phyloP scores from a whole-genome alignment of 176 grass and related monocot species.

The Carex scoparia region DNA sequence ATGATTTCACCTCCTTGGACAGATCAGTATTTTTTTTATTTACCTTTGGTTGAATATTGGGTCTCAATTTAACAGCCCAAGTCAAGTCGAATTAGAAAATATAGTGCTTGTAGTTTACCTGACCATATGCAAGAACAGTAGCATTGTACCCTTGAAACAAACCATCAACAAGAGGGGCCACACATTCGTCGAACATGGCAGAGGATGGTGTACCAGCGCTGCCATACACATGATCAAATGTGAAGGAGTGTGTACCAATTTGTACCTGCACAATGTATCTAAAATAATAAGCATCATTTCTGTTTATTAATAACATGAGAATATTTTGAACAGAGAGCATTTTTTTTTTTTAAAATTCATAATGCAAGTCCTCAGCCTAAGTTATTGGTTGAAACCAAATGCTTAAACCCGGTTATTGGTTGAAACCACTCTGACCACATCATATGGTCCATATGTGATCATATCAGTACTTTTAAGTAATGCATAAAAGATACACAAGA shows the following conservation, averaged over 20 bases:
- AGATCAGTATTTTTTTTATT: not conserved
- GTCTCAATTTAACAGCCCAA: not conserved
- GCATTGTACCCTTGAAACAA: constrained; percentile 99
- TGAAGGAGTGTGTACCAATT: constrained; percentile 94
- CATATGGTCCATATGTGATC: not conserved
- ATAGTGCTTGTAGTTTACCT: constrained; percentile 37
- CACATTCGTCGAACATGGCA: constrained; percentile 88
- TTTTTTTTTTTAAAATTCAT: not conserved
- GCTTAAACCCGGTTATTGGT: not conserved
- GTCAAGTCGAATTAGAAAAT: not conserved
- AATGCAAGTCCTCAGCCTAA: not conserved
- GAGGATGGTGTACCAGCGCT: constrained; percentile 53
- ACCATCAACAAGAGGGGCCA: constrained; percentile 82
- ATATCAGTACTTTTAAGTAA: not conserved
- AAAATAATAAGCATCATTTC: not conserved
- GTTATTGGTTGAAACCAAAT: not conserved
- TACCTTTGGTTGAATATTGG: not conserved
- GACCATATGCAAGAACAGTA: constrained; percentile 93
- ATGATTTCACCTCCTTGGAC: not conserved
- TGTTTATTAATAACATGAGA: not conserved
- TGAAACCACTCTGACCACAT: not conserved
- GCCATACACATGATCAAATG: constrained; percentile 95
- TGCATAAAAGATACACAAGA: constrained; percentile 3
- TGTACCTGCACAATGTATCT: constrained; percentile 55
- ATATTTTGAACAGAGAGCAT: not conserved